phyloP scores from a whole-genome alignment of 352 stramenopile species.

The Phytophthora citricola region DNA sequence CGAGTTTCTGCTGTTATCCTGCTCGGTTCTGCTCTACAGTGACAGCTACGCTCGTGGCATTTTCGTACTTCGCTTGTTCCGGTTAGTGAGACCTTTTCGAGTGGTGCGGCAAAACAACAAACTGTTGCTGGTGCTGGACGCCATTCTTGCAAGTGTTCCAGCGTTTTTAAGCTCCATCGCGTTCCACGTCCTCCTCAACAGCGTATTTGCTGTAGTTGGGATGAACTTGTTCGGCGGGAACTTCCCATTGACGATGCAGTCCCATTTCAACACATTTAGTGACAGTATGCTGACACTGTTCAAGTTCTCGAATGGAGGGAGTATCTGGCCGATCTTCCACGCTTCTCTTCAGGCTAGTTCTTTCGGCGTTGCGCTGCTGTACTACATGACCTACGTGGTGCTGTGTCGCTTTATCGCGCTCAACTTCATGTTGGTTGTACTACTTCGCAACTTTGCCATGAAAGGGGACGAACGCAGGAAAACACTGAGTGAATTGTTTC shows the following conservation, averaged over 20 bases:
- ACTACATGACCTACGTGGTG: conserved; percentile 81
- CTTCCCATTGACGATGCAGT: conserved; percentile 72
- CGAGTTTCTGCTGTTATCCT: conserved; percentile 71
- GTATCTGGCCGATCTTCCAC: conserved; percentile 85
- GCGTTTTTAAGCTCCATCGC: conserved; percentile 69
- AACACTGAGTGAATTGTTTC: conserved; percentile 74
- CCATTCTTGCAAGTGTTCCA: conserved; percentile 68
- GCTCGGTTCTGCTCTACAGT: conserved; percentile 64
- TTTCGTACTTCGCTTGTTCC: conserved; percentile 85
- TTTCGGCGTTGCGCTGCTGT: conserved; percentile 63
- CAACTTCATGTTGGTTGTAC: conserved; percentile 89
- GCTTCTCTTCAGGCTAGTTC: conserved; percentile 68
- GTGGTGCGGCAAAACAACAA: conserved; percentile 81
- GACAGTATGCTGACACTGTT: conserved; percentile 88
- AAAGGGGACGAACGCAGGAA: conserved; percentile 84
- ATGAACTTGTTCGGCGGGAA: conserved; percentile 87
- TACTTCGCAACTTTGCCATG: conserved; percentile 86
- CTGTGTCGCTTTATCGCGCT: conserved; percentile 73
- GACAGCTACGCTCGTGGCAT: conserved; percentile 75
- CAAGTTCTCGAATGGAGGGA: conserved; percentile 84
- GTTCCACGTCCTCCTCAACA: conserved; percentile 74
- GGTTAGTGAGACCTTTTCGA: conserved; percentile 76
- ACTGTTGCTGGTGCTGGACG: conserved; percentile 74
- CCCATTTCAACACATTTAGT: conserved; percentile 86
- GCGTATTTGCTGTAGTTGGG: conserved; percentile 83